phyloP scores from a whole-genome alignment of 2,329 filamentous ascomycete species.

The Alternaria angustiovoidea region DNA sequence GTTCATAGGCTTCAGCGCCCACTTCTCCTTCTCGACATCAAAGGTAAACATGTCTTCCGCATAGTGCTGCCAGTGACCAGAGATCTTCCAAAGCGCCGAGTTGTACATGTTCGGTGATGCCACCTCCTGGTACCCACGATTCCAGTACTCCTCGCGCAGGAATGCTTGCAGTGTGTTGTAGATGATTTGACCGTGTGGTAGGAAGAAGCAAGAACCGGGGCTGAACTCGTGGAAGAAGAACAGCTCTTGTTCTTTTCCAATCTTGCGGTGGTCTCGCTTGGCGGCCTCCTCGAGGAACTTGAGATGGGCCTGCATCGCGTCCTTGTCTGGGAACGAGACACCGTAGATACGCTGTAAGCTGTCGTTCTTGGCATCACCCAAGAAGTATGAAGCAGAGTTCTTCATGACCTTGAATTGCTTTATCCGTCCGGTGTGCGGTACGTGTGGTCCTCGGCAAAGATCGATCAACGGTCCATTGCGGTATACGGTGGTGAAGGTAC shows the following conservation, averaged over 20 bases:
- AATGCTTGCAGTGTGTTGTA: slow-evolving; percentile 88
- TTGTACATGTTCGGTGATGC: slow-evolving; percentile 98
- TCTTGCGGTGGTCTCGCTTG: slow-evolving; percentile 92
- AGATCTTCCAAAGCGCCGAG: slow-evolving; percentile 89
- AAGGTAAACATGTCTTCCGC: slow-evolving; percentile 97
- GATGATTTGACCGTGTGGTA: slow-evolving; percentile 91
- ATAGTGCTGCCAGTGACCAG: slow-evolving; percentile 92
- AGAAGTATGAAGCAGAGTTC: slow-evolving; percentile 86
- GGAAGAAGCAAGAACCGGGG: slow-evolving; percentile 91
- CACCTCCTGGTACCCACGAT: slow-evolving; percentile 92
- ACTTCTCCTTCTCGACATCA: slow-evolving; percentile 80
- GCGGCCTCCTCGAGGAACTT: slow-evolving; percentile 98
- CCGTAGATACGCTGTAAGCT: slow-evolving; percentile 96
- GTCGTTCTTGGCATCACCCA: slow-evolving; percentile 92
- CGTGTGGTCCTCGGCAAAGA: slow-evolving; percentile 92
- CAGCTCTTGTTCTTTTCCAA: slow-evolving; percentile 93
- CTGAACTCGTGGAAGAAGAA: slow-evolving; percentile 96
- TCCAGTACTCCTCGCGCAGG: slow-evolving; percentile 87
- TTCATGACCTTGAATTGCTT: slow-evolving; percentile 96
- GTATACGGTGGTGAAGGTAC: slow-evolving; percentile 92
- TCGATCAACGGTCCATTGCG: slow-evolving; percentile 93
- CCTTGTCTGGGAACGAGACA: slow-evolving; percentile 97
- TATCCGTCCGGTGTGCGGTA: slow-evolving; percentile 90
- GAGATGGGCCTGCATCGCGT: slow-evolving; percentile 89
- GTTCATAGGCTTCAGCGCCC: slow-evolving; percentile 96